Evolutionary conservation across 352 stramenopile species (phyloP).

Genomic region (Vaucheria bursata): DNA sequence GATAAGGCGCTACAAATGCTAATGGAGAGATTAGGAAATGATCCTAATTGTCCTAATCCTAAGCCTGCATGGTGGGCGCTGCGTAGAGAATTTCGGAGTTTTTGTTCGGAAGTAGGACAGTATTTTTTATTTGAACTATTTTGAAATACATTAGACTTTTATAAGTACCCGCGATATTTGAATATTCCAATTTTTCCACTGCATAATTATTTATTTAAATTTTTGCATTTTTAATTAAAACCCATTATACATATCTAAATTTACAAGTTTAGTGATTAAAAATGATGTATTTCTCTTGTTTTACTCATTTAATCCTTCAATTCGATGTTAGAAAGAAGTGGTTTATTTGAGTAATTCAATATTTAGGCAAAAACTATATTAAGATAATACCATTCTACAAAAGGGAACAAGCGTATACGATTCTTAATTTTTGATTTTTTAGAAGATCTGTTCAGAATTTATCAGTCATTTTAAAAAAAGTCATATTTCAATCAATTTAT

Average conservation of each 20-base stretch:
- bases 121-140: not conserved
- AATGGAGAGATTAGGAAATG: not conserved
- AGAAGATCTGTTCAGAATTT: not conserved
- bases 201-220: not conserved
- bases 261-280: not conserved
- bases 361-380: no score
- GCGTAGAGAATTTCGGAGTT: not conserved
- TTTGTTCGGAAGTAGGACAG: conserved; percentile 2
- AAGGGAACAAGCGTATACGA: not conserved
- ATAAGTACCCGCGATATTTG: not conserved
- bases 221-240: not conserved
- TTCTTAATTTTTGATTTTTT: not conserved
- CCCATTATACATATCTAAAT: not conserved
- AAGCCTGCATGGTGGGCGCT: conserved; percentile 1
- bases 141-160: not conserved
- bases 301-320: no score
- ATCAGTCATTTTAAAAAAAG: not conserved
- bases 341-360: no score
- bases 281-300: no score
- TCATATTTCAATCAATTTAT: not conserved
- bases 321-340: no score
- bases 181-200: not conserved
- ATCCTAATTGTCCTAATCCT: not conserved
- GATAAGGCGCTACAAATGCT: conserved; percentile 58
- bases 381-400: no score